Base-by-base conservation (phyloP, 208 protist species). In the Crithidia sp. region DNA sequence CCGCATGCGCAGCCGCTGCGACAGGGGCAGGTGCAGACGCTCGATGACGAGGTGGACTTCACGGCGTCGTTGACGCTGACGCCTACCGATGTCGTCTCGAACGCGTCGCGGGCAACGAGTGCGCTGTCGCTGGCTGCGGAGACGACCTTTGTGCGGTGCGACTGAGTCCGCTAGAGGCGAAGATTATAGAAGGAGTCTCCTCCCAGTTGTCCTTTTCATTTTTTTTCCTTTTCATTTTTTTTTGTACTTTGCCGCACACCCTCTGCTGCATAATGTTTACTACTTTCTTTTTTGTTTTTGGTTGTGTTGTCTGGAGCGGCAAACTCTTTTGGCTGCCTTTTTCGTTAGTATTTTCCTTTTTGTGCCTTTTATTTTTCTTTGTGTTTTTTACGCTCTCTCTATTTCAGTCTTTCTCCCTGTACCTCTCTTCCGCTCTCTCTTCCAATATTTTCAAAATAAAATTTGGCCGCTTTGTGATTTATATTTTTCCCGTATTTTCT, bases 121-220 rank as follows among this genome's bases (percentile, higher is more conserved):
- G 67, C 55, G 40, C 10, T 71, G 28, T 71, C 67, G 2, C 56
- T 71, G 14, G 67, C 67, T 16, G 56, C 67, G 14, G 67, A 71
- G 13, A 71, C 67, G 6, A 61, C 54, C 17, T 71, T 71, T 55
- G 67, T 71, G 36, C 28, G 39, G 40, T 63, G 43, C 16, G 56
- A 61, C 28, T 61, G 45, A 36, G 16, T 5, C 7, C 5, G 57
- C 12, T 12, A 7, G 3, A 0, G 8, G 39, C 8, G 6, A 7
- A 5, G 57, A 28, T 28, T 28, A 1, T 2, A 28, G 28, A 1
- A 28, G 28, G 28, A 28, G 28, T 28, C 28, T 28, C 28, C 28
- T 28, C 28, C 14, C 17, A 7, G 52, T 56, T 19, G 7, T 19
- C 16, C 16, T 12, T 56, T 56, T 12, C 13, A 17, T 58, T 58